phyloP scores from a whole-genome alignment of 1,139 yeast genomes.

The Lodderomyces orthopsilosis region DNA sequence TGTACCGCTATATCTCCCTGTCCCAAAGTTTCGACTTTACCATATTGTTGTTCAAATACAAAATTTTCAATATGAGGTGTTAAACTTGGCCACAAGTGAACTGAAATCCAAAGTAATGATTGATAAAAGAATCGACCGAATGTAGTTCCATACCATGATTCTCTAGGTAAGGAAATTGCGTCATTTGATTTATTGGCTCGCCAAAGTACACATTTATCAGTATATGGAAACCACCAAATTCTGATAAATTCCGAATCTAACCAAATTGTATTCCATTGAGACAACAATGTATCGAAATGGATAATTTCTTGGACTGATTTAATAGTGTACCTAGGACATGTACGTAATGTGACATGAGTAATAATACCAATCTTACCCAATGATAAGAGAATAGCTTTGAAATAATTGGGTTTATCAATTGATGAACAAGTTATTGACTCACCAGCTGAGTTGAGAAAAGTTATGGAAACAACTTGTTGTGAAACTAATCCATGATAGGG shows the following conservation, averaged over 20 bases:
- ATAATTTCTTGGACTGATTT: slow-evolving; percentile 81
- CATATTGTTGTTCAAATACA: slow-evolving; percentile 83
- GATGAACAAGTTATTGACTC: slow-evolving; percentile 70
- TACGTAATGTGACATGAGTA: slow-evolving; percentile 81
- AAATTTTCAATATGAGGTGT: slow-evolving; percentile 85
- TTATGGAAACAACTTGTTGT: slow-evolving; percentile 78
- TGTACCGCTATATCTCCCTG: slow-evolving; percentile 70
- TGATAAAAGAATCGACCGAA: slow-evolving; percentile 80
- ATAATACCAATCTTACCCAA: slow-evolving; percentile 91
- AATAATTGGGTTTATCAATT: slow-evolving; percentile 61
- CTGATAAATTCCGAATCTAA: slow-evolving; percentile 86
- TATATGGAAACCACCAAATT: slow-evolving; percentile 97
- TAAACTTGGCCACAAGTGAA: slow-evolving; percentile 63
- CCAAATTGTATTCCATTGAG: slow-evolving; percentile 76
- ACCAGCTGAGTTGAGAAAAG: slow-evolving; percentile 72
- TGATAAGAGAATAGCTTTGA: slow-evolving; percentile 82
- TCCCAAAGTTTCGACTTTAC: slow-evolving; percentile 67
- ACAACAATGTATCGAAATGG: slow-evolving; percentile 66
- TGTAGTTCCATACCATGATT: slow-evolving; percentile 82
- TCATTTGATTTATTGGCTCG: slow-evolving; percentile 73
- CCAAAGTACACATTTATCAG: slow-evolving; percentile 85
- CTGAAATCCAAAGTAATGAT: slow-evolving; percentile 74
- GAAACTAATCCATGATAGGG: slow-evolving; percentile 89
- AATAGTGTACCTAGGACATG: slow-evolving; percentile 80
- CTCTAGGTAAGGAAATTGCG: slow-evolving; percentile 62